phyloP scores from a whole-genome alignment of 2,329 filamentous ascomycete species.

The Beauveria asiatica region DNA sequence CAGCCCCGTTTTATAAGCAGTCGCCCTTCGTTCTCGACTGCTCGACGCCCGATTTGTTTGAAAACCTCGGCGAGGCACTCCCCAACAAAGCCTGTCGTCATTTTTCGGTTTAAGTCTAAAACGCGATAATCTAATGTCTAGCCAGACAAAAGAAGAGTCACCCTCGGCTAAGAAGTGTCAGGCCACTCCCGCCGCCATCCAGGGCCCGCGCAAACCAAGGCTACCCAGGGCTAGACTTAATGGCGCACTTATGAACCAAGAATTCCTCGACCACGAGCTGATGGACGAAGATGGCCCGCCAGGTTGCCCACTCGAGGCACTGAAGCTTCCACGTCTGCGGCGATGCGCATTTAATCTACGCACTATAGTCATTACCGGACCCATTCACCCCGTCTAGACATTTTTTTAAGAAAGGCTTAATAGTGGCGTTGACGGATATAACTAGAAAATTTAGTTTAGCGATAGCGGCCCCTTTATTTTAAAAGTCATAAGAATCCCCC shows the following conservation, averaged over 20 bases:
- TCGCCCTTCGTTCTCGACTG: no score
- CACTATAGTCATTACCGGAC: background rate
- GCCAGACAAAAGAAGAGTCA: background rate
- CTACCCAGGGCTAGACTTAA: background rate
- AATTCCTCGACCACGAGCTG: background rate
- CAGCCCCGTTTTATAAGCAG: no score
- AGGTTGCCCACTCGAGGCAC: background rate
- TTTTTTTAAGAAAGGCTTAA: background rate
- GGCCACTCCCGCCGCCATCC: background rate
- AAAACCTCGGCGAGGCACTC: no score
- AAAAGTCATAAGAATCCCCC: background rate
- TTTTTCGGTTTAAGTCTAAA: background rate
- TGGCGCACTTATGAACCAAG: background rate
- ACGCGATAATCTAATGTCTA: background rate
- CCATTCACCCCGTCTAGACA: background rate
- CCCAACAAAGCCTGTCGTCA: background rate
- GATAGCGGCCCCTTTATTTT: background rate
- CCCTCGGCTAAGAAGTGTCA: background rate
- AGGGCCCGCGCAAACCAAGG: background rate
- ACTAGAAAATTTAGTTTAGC: background rate
- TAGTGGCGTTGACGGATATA: conserved; percentile 2
- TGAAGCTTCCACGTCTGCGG: background rate
- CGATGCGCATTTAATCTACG: background rate
- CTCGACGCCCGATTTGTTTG: no score
- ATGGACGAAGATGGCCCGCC: background rate